A percentile compares a stretch with the other conserved stretches of the same genome.
Conservation (phyloP, 768 basidiomycete species). For the Podaxis sp. region DNA sequence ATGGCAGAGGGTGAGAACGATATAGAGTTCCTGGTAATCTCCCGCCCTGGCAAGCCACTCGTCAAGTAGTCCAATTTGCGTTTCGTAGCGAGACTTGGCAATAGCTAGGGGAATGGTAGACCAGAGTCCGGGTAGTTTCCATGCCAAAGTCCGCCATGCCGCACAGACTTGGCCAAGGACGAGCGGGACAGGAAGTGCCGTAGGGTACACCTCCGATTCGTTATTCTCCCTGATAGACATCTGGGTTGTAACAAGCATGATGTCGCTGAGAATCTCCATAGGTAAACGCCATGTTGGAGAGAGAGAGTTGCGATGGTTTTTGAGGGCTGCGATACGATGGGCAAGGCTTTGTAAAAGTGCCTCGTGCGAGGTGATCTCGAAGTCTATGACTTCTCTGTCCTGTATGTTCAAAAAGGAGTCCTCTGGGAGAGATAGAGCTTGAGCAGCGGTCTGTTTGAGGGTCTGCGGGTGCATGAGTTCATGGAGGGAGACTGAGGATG, state of each 20-base stretch:
- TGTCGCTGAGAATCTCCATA: conserved; percentile 8
- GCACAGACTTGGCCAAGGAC: conserved; percentile 8
- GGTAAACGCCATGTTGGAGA: conserved; percentile 5
- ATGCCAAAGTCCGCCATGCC: conserved; percentile 5
- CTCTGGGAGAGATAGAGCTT: background rate
- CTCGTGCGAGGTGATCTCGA: background rate
- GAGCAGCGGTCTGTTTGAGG: background rate
- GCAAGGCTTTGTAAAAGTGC: background rate
- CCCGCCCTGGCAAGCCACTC: conserved; percentile 6
- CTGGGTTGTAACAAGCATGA: conserved; percentile 2
- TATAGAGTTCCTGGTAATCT: conserved; percentile 1
- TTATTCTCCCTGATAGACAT: conserved; percentile 9
- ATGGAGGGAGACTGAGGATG: background rate
- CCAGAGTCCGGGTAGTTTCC: conserved; percentile 4
- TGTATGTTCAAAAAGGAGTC: background rate
- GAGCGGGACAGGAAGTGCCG: conserved; percentile 1
- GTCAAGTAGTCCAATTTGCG: conserved; percentile 1
- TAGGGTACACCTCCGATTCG: conserved; percentile 6
- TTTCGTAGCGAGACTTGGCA: background rate
- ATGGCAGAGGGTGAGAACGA: conserved; percentile 2
- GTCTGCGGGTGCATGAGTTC: background rate
- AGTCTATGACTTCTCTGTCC: background rate
- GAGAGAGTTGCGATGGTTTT: conserved; percentile 7
- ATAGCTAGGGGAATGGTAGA: conserved; percentile 7
- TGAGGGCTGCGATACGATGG: conserved; percentile 4